Conservation (phyloP, 352 stramenopile species). For the Plasmopara muralis region DNA sequence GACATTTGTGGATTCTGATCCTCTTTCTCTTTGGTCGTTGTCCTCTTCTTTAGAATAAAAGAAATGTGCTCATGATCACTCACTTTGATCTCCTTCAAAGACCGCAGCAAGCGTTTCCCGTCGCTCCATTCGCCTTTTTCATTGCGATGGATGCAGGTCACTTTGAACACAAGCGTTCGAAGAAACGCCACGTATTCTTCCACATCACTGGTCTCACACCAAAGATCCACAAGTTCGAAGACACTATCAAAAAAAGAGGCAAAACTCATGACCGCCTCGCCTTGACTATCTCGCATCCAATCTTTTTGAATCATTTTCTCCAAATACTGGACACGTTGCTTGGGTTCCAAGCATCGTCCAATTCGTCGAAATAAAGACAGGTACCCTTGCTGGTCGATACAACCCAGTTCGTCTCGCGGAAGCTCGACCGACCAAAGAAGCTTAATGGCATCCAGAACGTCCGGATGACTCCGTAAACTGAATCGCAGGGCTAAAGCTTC, state of each 20-base stretch:
- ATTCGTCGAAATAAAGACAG: slow-evolving; percentile 49
- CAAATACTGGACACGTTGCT: slow-evolving; percentile 20
- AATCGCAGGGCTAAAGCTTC: slow-evolving; percentile 60
- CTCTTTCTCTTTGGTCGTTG: no score
- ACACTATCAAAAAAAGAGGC: slow-evolving; percentile 66
- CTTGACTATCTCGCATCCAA: slow-evolving; percentile 57
- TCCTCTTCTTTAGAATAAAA: no score
- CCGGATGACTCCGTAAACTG: slow-evolving; percentile 50
- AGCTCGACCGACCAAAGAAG: slow-evolving; percentile 58
- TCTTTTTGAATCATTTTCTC: slow-evolving; percentile 51
- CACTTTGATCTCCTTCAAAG: slow-evolving; percentile 34
- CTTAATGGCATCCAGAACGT: slow-evolving; percentile 37
- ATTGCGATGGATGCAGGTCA: slow-evolving; percentile 26
- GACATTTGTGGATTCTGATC: no score
- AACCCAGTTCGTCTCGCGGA: slow-evolving; percentile 44
- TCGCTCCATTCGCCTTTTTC: slow-evolving; percentile 8
- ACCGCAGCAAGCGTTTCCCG: slow-evolving; percentile 32
- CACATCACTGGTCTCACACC: slow-evolving; percentile 64
- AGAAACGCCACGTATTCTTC: slow-evolving; percentile 63
- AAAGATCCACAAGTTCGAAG: slow-evolving; percentile 67
- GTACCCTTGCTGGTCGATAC: slow-evolving; percentile 53
- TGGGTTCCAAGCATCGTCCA: slow-evolving; percentile 44
- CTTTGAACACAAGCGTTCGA: slow-evolving; percentile 24
- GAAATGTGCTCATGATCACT: no score
- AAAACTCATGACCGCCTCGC: slow-evolving; percentile 51